phyloP scores from a whole-genome alignment of 1,139 yeast genomes.

The Pichia sp. region DNA sequence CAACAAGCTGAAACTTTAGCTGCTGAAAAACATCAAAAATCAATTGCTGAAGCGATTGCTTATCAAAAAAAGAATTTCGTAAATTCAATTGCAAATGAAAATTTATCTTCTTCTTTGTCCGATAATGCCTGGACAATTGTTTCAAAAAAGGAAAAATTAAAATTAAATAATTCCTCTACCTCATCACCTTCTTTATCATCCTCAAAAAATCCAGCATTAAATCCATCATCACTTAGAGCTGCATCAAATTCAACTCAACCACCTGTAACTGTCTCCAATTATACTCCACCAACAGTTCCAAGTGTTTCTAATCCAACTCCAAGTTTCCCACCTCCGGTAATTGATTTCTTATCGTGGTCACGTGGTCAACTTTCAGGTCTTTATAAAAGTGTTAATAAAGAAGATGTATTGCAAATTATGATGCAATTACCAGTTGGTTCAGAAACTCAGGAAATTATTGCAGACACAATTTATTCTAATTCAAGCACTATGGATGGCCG shows the following conservation, averaged over 20 bases:
- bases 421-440: conserved; percentile 67
- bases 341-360: conserved; percentile 84
- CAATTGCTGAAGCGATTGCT: conserved; percentile 18
- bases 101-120: conserved; percentile 17
- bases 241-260: conserved; percentile 19
- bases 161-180: no score
- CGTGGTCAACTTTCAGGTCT: conserved; percentile 65
- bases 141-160: conserved; percentile 33
- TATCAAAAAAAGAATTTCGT: conserved; percentile 31
- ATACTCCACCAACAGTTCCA: conserved; percentile 9
- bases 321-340: conserved; percentile 30
- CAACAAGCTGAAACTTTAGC: conserved; percentile 18
- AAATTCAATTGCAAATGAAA: conserved; percentile 25
- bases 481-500: conserved; percentile 94
- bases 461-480: conserved; percentile 87
- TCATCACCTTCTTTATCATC: conserved; percentile 11
- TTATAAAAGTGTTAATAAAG: conserved; percentile 66
- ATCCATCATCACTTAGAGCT: conserved; percentile 22
- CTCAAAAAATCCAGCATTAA: conserved; percentile 20
- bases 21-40: conserved; percentile 11
- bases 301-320: not conserved
- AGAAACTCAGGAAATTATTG: conserved; percentile 78
- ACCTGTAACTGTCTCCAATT: conserved; percentile 22
- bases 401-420: conserved; percentile 75
- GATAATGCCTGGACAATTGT: conserved; percentile 44